Evolutionary conservation across 2,329 filamentous ascomycete genomes (phyloP), one percentile per base, ranked within the genome.

Genomic region (Arthroderma sp.): DNA sequence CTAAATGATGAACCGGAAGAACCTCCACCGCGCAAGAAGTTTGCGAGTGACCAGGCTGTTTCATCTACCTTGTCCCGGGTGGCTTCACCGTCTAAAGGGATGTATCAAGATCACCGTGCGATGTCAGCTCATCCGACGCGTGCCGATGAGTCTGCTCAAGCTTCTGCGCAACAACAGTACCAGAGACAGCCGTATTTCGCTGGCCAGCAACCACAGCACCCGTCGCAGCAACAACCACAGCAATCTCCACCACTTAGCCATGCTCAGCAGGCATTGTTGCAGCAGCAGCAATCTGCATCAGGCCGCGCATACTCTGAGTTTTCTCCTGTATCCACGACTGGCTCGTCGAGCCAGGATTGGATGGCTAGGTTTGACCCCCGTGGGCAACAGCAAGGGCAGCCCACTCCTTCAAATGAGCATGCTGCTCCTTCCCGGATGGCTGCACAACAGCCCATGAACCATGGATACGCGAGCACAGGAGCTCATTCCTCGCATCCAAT

Each of bases 1-100:
- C 54, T 72, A 31, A 72, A 71, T 48, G 66, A 69, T 41, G 68
- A 71, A 45, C 62, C 68, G 0, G 63, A 67, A 34, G 68, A 70
- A 40, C 68, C 66, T 31, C 64, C 63, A 46, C 68, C 48, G 30
- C 60, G 63, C 31, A 71, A 71, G 49, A 60, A 66, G 6, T 64
- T 67, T 43, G 64, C 65, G n/a, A 59, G 62, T 47, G 67, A 69
- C 15, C 55, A 56, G 47, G 50, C 48, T 22, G 52, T 58, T 10
- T 51, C 58, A 27, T 44, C 47, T 1, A 48, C 54, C 11, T 42
- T 46, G 2, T 54, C 60, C 39, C 36, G 53, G 4, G 50, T 48
- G 10, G 36, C 48, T 7, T 53, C 57, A n/a, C 47, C 53, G 6
- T 48, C 56, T 6, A 55, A 57, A 34, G 47, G 52, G 28, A 42